Evolutionary conservation across 257 asterid genomes (phyloP).

Genomic region (Agastache rugosa): DNA sequence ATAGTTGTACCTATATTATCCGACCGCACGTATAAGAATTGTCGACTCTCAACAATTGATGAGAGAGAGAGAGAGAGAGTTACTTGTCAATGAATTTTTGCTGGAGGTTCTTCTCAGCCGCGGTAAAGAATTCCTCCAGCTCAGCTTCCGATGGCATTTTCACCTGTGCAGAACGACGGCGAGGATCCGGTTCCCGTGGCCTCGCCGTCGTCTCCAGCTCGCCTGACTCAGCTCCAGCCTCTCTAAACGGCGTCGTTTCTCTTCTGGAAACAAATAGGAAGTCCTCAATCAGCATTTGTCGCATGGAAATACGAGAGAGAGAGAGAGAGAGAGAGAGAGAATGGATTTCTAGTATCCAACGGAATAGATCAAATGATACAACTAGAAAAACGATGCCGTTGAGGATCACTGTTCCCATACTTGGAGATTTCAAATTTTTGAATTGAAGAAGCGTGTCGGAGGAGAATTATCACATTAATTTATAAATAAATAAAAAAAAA

Average conservation of each 20-base stretch:
- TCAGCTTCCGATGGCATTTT: constrained; percentile 68
- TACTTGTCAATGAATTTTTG: constrained; percentile 62
- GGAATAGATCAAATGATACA: constrained; percentile 23
- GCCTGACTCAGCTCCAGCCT: constrained; percentile 44
- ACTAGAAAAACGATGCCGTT: constrained; percentile 30
- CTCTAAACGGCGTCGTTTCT: constrained; percentile 44
- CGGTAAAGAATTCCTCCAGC: constrained; percentile 68
- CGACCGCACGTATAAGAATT: background rate
- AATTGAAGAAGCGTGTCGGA: constrained; percentile 39
- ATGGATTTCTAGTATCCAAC: background rate
- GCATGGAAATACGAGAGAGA: constrained; percentile 21
- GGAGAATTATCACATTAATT: constrained; percentile 22
- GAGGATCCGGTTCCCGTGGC: constrained; percentile 40
- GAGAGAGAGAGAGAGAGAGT: constrained; percentile 7
- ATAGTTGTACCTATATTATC: constrained; percentile 64
- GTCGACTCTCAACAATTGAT: background rate
- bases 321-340: background rate
- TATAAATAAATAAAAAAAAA: background rate
- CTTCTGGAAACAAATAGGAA: constrained; percentile 45
- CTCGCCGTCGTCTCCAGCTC: constrained; percentile 51
- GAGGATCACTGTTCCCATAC: constrained; percentile 26
- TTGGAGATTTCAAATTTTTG: constrained; percentile 45
- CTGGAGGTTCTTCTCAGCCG: constrained; percentile 58
- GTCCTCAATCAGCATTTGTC: constrained; percentile 21
- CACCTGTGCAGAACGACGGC: constrained; percentile 29